Evolutionary conservation across 2,329 filamentous ascomycete genomes (phyloP), one percentile per base, ranked within the genome.

Genomic region (Sordariomycetes sp.): DNA sequence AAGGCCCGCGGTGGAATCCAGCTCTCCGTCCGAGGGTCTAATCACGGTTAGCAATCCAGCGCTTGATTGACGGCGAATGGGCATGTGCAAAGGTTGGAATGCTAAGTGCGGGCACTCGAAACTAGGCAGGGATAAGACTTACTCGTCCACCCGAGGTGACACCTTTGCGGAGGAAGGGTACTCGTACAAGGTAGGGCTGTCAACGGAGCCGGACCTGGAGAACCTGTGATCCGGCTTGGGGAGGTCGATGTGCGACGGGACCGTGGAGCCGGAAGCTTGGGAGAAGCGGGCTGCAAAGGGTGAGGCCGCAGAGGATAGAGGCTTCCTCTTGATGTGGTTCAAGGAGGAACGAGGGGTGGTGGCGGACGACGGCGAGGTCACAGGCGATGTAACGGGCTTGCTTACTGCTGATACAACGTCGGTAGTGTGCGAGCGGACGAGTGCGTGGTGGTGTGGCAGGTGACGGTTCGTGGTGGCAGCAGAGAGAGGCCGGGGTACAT

Each of bases 131-230:
- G 15, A 30, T 4, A 21, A 6, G 32, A 38, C 42, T 45, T 35
- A 45, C 42, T 26, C 21, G 23, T 28, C 34, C 26, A 36, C 27
- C 30, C 33, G 27, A 21, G 25, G 20, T 21, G 33, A n/a, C 21
- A 31, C 30, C 21, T 18, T 34, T 17, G 6, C 20, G 25, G 8
- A 31, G 21, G 30, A 24, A n/a, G 68, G 66, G 46, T 73, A 75
- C 47, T 75, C 70, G 66, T 79, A 78, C 32, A 79, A 56, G 21
- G 72, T 77, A 40, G 73, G 74, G 49, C 73, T 78, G 51, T 79
- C 73, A 35, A 75, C 51, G 11, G 72, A 70, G 44, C 57, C 69
- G 21, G 68, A 66, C 40, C 73, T 63, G n/a, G 63, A 62, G 48
- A 72, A 74, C 32, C 72, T 57, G 40, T 66, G 63, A 31, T 68